Evolutionary conservation across 768 basidiomycete species (phyloP).

Genomic region (Suillus occidentalis): DNA sequence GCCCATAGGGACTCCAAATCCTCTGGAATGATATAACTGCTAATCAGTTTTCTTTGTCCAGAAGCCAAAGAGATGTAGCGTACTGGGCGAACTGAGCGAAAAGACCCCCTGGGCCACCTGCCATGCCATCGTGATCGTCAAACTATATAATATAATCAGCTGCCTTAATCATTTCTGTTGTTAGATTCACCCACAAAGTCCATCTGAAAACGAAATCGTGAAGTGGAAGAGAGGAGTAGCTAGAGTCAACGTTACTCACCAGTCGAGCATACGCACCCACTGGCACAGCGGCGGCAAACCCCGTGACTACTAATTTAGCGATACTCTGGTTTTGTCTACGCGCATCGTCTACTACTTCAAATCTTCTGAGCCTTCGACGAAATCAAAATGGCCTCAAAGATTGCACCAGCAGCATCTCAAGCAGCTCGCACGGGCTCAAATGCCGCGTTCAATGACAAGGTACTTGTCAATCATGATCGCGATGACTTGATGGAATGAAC

Average conservation of each 20-base stretch:
- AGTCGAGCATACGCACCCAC: conserved; percentile 25
- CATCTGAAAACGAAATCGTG: conserved; percentile 29
- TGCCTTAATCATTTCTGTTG: not conserved
- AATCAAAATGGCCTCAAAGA: conserved; percentile 31
- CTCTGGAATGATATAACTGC: conserved; percentile 37
- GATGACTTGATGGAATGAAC: conserved; percentile 20
- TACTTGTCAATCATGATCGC: conserved; percentile 20
- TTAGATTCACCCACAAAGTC: conserved; percentile 34
- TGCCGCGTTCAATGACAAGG: conserved; percentile 88
- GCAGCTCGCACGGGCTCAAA: conserved; percentile 51
- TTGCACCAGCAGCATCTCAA: conserved; percentile 27
- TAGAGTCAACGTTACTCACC: conserved; percentile 2
- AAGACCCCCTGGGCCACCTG: conserved; percentile 57
- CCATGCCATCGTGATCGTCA: conserved; percentile 33
- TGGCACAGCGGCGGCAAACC: conserved; percentile 24
- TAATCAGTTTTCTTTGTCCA: conserved; percentile 17
- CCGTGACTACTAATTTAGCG: conserved; percentile 28
- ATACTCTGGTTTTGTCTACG: not conserved
- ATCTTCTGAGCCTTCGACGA: conserved; percentile 10
- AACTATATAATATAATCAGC: conserved; percentile 31
- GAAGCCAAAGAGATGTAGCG: conserved; percentile 15
- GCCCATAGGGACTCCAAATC: conserved; percentile 51
- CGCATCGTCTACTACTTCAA: conserved; percentile 13
- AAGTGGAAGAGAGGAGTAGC: conserved; percentile 18
- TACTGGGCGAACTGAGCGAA: conserved; percentile 70